Base-by-base conservation (phyloP, 495 filamentous ascomycete species). In the Venustampulla echinocandica region DNA sequence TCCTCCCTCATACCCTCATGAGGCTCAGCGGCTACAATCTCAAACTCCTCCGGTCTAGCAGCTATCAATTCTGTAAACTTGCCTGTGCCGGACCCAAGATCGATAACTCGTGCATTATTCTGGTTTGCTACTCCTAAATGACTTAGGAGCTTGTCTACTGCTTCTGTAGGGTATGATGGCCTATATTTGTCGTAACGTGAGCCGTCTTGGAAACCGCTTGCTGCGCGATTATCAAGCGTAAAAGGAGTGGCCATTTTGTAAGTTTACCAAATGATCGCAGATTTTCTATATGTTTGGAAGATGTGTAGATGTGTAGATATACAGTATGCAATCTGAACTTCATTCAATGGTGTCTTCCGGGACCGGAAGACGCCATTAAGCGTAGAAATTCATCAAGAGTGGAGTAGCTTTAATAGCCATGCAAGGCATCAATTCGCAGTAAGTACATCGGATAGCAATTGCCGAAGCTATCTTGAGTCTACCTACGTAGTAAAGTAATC, bases 31-130 rank as follows among this genome's bases (percentile, higher is more conserved):
- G 79, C 82, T 13, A 77, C 50, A 32, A 84, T 69, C 19, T 69
- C 56, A 58, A 67, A 84, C 1, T 52, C 47, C 55, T 83, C 75
- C 1, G 64, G 59, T 22, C 79, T 60, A 3, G 37, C 57, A 1
- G 71, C 70, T 5, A 85, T 64, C 15, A 73, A 50, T 52, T 80
- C 72, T 2, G 79, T 83, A 54, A 82, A 79, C 52, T 83, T 84
- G 9, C 81, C 82, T 0, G 78, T 83, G 0, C 82, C 82, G 3
- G 76, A 71, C 0, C 69, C 82, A 18, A 87, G 61, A 50, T 85
- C 81, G 30, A 83, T 61, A 22, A 85, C 61, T 24, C 61, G 61
- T 17, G 74, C 69, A 14, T 60, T 59, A 7, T 59, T 39, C 1
- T 61, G 39, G 18, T 62, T 64, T 21, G 64, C 53, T 18, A 84